These are phyloP conservation scores for Phaseolus coccineus DNA, from an alignment of 331 rosid species.

Conservation along the genomic window DNA sequence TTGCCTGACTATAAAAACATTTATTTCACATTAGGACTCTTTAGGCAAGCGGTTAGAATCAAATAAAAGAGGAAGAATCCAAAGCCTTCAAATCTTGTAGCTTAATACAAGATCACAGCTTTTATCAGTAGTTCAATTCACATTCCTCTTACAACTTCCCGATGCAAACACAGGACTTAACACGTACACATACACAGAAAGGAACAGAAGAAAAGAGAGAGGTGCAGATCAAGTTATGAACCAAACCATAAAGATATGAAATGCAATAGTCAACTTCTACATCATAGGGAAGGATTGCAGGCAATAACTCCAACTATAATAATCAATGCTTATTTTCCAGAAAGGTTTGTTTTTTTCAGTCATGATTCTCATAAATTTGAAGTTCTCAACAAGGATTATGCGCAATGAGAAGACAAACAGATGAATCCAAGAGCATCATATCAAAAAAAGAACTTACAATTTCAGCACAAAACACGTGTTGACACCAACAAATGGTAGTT, in stretches of 20 bases:
- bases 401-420: not conserved
- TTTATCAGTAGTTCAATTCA: slow-evolving; percentile 8
- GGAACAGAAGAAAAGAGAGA: not conserved
- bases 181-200: not conserved
- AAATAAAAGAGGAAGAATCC: not conserved
- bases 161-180: not conserved
- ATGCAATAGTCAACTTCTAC: slow-evolving; percentile 27
- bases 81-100: slow-evolving; percentile 43
- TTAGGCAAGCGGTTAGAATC: not conserved
- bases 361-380: not conserved
- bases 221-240: slow-evolving; percentile 16
- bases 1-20: not conserved
- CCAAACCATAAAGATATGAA: slow-evolving; percentile 25
- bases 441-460: not conserved
- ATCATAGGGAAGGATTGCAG: slow-evolving; percentile 42
- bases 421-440: not conserved
- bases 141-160: slow-evolving; percentile 12
- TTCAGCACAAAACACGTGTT: not conserved
- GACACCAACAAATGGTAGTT: not conserved
- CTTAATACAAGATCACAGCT: slow-evolving; percentile 17
- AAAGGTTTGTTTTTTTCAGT: not conserved
- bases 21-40: not conserved
- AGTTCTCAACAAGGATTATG: not conserved
- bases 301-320: not conserved
- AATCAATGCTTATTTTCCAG: not conserved